Evolutionary conservation across 352 stramenopile genomes (phyloP).

Genomic region (Phytophthora vignae): DNA sequence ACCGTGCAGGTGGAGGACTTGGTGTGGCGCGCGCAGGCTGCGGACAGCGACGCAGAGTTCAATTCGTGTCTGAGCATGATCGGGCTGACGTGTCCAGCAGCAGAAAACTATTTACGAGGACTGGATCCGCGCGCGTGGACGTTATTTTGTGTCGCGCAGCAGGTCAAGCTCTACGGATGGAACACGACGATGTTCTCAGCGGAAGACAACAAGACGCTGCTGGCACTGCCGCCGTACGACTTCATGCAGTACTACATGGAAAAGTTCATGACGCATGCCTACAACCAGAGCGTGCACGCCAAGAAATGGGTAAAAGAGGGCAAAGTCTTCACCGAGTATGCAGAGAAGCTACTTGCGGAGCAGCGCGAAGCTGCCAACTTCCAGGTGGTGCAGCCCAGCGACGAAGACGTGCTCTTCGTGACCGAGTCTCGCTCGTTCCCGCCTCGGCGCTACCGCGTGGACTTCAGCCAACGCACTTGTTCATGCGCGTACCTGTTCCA

Average conservation of each 20-base stretch:
- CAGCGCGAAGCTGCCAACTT: slow-evolving; percentile 44
- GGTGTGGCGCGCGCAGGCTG: slow-evolving; percentile 43
- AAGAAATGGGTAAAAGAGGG: slow-evolving; percentile 38
- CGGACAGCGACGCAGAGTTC: slow-evolving; percentile 45
- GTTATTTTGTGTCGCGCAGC: slow-evolving; percentile 38
- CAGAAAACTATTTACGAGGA: slow-evolving; percentile 40
- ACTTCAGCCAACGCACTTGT: slow-evolving; percentile 36
- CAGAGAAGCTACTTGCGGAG: slow-evolving; percentile 34
- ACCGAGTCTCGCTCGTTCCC: slow-evolving; percentile 48
- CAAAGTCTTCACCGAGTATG: slow-evolving; percentile 33
- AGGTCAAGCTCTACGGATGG: slow-evolving; percentile 42
- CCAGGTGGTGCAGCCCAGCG: slow-evolving; percentile 43
- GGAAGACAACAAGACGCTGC: slow-evolving; percentile 29
- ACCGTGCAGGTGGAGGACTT: slow-evolving; percentile 49
- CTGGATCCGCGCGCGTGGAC: slow-evolving; percentile 38
- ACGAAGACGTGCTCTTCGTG: slow-evolving; percentile 40
- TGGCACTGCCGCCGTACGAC: slow-evolving; percentile 42
- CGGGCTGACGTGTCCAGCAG: slow-evolving; percentile 41
- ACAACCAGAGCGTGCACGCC: slow-evolving; percentile 33
- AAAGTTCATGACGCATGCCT: slow-evolving; percentile 41
- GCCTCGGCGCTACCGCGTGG: slow-evolving; percentile 42
- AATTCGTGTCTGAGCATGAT: slow-evolving; percentile 47
- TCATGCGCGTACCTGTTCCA: slow-evolving; percentile 49
- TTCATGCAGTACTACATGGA: slow-evolving; percentile 52
- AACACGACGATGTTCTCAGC: slow-evolving; percentile 37